These are phyloP conservation scores for Rosa multiflora DNA, from an alignment of 306 rosid genomes.

Conservation along the genomic window DNA sequence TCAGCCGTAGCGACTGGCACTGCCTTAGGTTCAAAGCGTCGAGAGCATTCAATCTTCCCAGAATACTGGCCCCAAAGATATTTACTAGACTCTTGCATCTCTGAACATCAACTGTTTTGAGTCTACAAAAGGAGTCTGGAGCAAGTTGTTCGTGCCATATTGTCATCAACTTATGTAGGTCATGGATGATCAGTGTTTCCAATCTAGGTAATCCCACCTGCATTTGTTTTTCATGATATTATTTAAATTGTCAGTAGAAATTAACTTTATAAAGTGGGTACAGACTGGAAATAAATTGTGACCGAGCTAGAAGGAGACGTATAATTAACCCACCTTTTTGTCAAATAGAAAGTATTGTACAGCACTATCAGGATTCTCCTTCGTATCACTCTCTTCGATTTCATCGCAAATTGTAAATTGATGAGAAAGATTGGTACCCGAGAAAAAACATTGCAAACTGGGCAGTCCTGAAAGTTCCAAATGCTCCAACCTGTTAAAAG, in stretches of 20 bases:
- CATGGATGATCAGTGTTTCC: background rate
- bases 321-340: background rate
- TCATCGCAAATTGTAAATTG: background rate
- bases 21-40: rapidly evolving
- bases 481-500: background rate
- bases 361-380: background rate
- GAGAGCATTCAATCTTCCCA: background rate
- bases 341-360: background rate
- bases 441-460: background rate
- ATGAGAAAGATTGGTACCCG: too few relatives aligned
- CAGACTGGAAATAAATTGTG: too few relatives aligned
- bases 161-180: background rate
- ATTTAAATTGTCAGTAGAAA: too few relatives aligned
- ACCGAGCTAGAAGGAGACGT: too few relatives aligned
- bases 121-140: background rate
- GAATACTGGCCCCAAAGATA: background rate
- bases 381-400: background rate
- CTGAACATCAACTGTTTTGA: background rate
- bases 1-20: background rate
- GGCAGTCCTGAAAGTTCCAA: background rate
- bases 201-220: background rate
- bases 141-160: background rate
- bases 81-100: background rate
- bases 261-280: too few relatives aligned
- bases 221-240: too few relatives aligned